Evolutionary conservation across 1,139 yeast genomes (phyloP), one percentile per base, ranked within the genome.

Genomic region (Geotrichum fermentans): DNA sequence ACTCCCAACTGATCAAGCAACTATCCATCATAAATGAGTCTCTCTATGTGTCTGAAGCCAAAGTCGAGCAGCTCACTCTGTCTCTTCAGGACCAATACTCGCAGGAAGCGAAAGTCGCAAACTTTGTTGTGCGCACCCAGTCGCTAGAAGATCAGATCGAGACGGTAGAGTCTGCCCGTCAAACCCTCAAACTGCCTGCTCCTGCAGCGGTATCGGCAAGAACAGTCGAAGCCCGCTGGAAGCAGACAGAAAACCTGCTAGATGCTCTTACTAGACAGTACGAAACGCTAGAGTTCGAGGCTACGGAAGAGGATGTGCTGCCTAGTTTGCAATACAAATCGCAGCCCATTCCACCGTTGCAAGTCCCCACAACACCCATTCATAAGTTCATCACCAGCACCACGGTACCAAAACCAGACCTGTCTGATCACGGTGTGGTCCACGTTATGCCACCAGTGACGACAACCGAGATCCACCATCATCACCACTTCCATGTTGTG

Each of bases 191-290:
- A 8, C 57, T 56, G 32, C 53, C 58, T 7, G 43, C 51, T 17
- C 30, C 44, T 8, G 28, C 47, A 20, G 13, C 43, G 49, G 29
- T 57, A 52, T 21, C 55, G 50, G 26, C 44, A 45, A 5, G 48
- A 45, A 11, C 56, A 55, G 7, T 59, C 52, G 46, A 43, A 45
- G 24, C 30, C 7, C 45, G 52, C 28, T 56, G 60, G 58, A 48
- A 55, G 21, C 52, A 50, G 30, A 52, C 62, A 3, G 60, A 59
- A 30, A 40, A 53, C 16, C 42, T 53, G 17, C 49, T 58, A 7
- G 60, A 58, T 35, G 51, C 52, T 21, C 53, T 59, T 28, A 48
- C 56, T 4, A 18, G 22, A 16, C 62, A 59, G 43, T 59, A 57
- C 40, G 56, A 56, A 30, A 43, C 18, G 7, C 49, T 59, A 18